Base-by-base conservation (phyloP, 2,329 filamentous ascomycete species). In the Nemania sp. region DNA sequence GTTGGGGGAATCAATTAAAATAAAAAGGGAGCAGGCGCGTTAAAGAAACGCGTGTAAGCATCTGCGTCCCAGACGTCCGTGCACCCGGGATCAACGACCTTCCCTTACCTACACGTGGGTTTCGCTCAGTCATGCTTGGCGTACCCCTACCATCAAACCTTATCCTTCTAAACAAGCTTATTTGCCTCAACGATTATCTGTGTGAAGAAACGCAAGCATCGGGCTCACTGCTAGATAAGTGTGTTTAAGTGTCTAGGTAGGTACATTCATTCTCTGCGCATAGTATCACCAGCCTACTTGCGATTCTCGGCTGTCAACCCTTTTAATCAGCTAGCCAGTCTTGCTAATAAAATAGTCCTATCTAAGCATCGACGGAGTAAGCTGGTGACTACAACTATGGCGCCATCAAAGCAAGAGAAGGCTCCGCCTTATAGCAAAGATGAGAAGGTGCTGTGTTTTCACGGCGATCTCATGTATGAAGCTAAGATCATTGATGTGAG, bases 391-490 rank as follows among this genome's bases (percentile, higher is more conserved):
- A 20, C 32, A 55, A 45, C 55, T 47, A 82, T 82, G 80, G 78
- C 80, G 24, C 80, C 81, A 3, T 76, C 77, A 11, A 82, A 83
- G 73, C 78, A 80, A 79, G 78, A 83, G 71, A 75, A 78, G 65
- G 78, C 77, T 72, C 82, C 86, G 61, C 84, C 85, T 56, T 87
- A 84, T 77, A 82, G 80, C 76, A 94, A 94, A 86, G 94, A 98
- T 78, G 96, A 99, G 84, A 93, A 92, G 78, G 94, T 97, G 43
- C 89, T 98, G 35, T 99, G 96, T 84, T 98, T 98, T 79, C 96
- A 99, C 80, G 93, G 95, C 82, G 94, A 98, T 77, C 90, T 98
- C 82, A 89, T 99, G 59, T 99, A 99, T 79, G 96, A 99, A 81
- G 96, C 96, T 73, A 98, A 98, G 82, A 91, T 99, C 60, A 88